These are phyloP conservation scores for Cladosporium cucumerinum DNA, from an alignment of 2,329 filamentous ascomycete genomes.

Conservation along the genomic window DNA sequence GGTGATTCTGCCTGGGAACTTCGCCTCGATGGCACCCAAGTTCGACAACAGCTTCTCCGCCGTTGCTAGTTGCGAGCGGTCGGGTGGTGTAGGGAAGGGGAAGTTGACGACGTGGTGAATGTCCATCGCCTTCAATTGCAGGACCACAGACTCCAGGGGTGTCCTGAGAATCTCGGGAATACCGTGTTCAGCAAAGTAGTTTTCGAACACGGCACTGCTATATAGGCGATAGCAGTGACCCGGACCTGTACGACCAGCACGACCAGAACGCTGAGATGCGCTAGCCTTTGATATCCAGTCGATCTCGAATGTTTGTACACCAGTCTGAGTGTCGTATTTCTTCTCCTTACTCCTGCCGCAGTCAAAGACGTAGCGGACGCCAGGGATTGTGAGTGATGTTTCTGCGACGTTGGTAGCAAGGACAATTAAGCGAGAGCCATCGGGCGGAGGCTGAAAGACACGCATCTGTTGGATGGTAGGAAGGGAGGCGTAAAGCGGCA, in stretches of 20 bases:
- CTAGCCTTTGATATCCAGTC: constrained; percentile 98
- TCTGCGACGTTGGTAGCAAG: constrained; percentile 96
- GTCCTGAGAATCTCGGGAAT: constrained; percentile 87
- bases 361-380: constrained; percentile 93
- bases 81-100: constrained; percentile 89
- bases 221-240: constrained; percentile 95
- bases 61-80: constrained; percentile 69
- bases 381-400: constrained; percentile 93
- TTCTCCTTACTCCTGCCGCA: constrained; percentile 90
- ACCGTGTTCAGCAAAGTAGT: constrained; percentile 80
- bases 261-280: constrained; percentile 84
- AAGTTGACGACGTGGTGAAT: constrained; percentile 88
- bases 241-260: constrained; percentile 90
- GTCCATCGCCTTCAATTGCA: constrained; percentile 94
- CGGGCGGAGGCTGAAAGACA: constrained; percentile 78
- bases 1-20: constrained; percentile 65
- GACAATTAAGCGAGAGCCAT: constrained; percentile 79
- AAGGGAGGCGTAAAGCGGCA: constrained; percentile 91
- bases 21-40: constrained; percentile 70
- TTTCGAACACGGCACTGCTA: constrained; percentile 88
- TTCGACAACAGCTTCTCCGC: constrained; percentile 85
- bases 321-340: constrained; percentile 79
- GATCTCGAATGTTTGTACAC: constrained; percentile 92
- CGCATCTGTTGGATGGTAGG: constrained; percentile 86
- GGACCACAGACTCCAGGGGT: constrained; percentile 82